Base-by-base conservation (phyloP, 306 rosid species). In the Rubus idaeus region DNA sequence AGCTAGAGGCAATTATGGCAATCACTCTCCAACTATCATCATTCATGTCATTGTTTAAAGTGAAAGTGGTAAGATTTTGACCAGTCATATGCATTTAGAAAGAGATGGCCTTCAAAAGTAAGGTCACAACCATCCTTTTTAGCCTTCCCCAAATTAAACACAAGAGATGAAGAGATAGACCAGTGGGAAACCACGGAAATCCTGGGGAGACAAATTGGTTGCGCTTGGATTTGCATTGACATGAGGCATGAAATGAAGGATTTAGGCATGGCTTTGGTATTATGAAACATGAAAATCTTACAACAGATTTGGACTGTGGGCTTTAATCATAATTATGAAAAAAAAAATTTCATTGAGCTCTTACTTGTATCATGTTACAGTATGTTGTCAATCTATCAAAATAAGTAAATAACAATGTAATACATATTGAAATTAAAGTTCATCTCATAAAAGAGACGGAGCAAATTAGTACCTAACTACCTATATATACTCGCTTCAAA, bases 101-200 rank as follows among this genome's bases (percentile, higher is more conserved):
- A 17, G 58, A 60, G 51, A 30, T 58, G 30, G 77, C 68, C 44
- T 26, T 57, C 49, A 10, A 58, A 57, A 45, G 5, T 2, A 44
- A 26, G 70, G 30, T 74, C 46, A 30, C 18, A 47, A 16, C 69
- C 57, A 2, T 76, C 65, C 45, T 52, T 44, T 76, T 66, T 76
- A 11, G 39, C 63, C 47, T 9, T 21, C 13, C 37, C 49, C 21
- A 40, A 73, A 11, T 30, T 30, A 2, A 45, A 55, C 20, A 13
- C 8, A 46, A 23, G n/a, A 42, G 58, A n/a, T 47, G 3, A 46
- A 23, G n/a, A 42, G 58, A n/a, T 47, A 4, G 23, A 60, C 17
- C n/a, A 40, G 39, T 51, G 51, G 80, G 77, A 44, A 56, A 42
- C 76, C 70, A 50, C 71, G 49, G 49, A 50, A 75, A 80, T 68